These are phyloP conservation scores for Fusarium nanum DNA, from an alignment of 2,329 filamentous ascomycete species.

Conservation along the genomic window DNA sequence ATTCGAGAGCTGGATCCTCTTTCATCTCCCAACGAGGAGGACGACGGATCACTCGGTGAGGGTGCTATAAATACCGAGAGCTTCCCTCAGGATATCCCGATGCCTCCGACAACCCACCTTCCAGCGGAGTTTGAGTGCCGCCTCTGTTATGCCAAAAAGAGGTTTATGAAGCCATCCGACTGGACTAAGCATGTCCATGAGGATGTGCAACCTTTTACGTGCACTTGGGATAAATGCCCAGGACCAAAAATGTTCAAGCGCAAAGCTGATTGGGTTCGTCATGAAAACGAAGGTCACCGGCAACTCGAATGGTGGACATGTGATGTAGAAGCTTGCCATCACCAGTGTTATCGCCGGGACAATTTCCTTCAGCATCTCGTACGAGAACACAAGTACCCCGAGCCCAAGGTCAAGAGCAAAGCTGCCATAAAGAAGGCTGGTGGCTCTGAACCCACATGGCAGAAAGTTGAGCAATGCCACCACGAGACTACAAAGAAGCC, in stretches of 20 bases:
- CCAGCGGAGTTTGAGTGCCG: constrained; percentile 92
- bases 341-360: constrained; percentile 87
- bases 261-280: constrained; percentile 95
- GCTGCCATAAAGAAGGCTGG: constrained; percentile 71
- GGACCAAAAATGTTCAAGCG: constrained; percentile 94
- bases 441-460: constrained; percentile 75
- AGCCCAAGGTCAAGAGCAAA: constrained; percentile 84
- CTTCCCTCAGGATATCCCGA: constrained; percentile 83
- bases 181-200: constrained; percentile 98
- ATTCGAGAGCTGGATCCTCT: constrained; percentile 68
- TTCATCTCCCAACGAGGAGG: constrained; percentile 65
- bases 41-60: constrained; percentile 76
- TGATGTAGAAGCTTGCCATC: constrained; percentile 81
- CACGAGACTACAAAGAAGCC: constrained; percentile 73
- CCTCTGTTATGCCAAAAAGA: constrained; percentile 86
- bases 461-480: constrained; percentile 81
- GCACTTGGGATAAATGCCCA: constrained; percentile 84
- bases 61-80: constrained; percentile 76
- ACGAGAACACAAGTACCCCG: constrained; percentile 86
- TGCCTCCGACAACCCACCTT: constrained; percentile 80
- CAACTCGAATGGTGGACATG: constrained; percentile 94
- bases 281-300: constrained; percentile 91
- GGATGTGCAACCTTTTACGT: constrained; percentile 92
- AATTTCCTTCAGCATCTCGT: constrained; percentile 95
- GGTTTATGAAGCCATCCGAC: constrained; percentile 89